These are phyloP conservation scores for Starmerella potacharoeniae DNA, from an alignment of 805 yeast species.

Conservation along the genomic window DNA sequence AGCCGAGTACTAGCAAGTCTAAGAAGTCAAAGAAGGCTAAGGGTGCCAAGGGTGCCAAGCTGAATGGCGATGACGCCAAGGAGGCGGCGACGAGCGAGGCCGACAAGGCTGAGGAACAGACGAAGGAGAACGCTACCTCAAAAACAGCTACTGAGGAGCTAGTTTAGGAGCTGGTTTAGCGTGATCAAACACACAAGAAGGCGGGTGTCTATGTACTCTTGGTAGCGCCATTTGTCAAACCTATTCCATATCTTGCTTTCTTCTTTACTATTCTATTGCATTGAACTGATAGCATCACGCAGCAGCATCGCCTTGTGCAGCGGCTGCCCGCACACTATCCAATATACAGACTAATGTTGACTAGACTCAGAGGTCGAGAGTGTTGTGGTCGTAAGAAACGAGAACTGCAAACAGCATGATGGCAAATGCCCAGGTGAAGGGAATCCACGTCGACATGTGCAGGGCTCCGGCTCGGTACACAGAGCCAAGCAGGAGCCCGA, in stretches of 20 bases:
- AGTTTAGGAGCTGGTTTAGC: not conserved
- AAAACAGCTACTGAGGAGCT: not conserved
- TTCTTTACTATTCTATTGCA: not conserved
- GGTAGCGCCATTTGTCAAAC: not conserved
- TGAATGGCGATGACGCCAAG: no score
- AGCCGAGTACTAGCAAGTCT: not conserved
- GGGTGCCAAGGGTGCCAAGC: not conserved
- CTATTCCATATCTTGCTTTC: not conserved
- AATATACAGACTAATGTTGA: not conserved
- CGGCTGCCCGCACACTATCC: not conserved
- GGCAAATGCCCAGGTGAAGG: constrained; percentile 67
- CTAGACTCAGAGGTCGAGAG: constrained; percentile 19
- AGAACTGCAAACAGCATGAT: constrained; percentile 56
- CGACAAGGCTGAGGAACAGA: not conserved
- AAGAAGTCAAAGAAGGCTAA: not conserved
- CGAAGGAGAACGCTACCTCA: not conserved
- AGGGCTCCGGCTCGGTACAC: constrained; percentile 71
- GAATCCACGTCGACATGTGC: constrained; percentile 92
- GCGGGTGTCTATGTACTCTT: not conserved
- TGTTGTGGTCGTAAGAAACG: constrained; percentile 51
- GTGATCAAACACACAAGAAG: not conserved
- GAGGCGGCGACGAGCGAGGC: no score
- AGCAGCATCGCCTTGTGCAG: no score
- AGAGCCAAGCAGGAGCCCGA: constrained; percentile 65
- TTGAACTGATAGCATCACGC: not conserved